phyloP scores from a whole-genome alignment of 2,329 filamentous ascomycete species.

The Neocatenulostroma microsporum region DNA sequence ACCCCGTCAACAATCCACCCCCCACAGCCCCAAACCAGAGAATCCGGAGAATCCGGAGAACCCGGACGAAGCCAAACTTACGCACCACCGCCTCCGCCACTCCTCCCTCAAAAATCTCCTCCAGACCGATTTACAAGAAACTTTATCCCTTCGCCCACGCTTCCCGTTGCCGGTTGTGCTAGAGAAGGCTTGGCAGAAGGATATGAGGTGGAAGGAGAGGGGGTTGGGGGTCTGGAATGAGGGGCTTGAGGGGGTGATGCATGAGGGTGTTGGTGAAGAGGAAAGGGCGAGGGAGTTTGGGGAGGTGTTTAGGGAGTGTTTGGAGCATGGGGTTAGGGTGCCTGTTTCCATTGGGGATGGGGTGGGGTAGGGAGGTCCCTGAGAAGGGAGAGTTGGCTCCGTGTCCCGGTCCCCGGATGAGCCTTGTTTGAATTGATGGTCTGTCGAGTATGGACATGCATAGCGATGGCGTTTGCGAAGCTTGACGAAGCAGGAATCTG shows the following conservation, averaged over 20 bases:
- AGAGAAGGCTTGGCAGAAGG: constrained; percentile 16
- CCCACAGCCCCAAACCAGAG: not conserved
- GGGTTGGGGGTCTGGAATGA: constrained; percentile 8
- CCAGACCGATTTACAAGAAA: constrained; percentile 8
- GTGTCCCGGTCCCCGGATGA: not conserved
- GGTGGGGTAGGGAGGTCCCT: not conserved
- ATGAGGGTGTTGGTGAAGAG: not conserved
- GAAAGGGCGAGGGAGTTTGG: constrained; percentile 1
- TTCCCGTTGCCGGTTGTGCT: constrained; percentile 14
- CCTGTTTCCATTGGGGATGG: constrained; percentile 15
- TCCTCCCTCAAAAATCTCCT: constrained; percentile 2
- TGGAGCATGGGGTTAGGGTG: constrained; percentile 19
- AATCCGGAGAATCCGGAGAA: not conserved
- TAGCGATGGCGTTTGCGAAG: constrained; percentile 5
- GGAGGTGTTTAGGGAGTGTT: constrained; percentile 14
- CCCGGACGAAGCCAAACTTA: not conserved
- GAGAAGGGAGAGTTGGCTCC: not conserved
- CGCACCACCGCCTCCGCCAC: not conserved
- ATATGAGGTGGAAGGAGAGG: constrained; percentile 17
- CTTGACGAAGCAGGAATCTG: no score
- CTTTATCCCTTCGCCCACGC: constrained; percentile 7
- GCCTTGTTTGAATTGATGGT: no score
- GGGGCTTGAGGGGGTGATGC: not conserved
- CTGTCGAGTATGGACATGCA: not conserved
- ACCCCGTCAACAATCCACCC: no score